Evolutionary conservation across 164 flowering plant species (phyloP).

Genomic region (Cinnamomum micranthum): DNA sequence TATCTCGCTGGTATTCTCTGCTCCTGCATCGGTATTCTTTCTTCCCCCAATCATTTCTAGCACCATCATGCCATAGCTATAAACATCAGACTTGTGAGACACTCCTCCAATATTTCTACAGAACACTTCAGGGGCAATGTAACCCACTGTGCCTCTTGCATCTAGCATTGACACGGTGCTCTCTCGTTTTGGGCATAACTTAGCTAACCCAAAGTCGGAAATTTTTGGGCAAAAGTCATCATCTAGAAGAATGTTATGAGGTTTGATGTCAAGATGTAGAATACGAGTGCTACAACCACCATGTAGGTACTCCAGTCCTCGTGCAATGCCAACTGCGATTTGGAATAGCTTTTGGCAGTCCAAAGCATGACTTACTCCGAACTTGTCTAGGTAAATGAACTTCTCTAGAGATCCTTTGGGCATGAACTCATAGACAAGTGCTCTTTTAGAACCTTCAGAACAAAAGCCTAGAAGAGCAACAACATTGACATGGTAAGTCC

Average conservation of each 20-base stretch:
- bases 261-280: slow-evolving; percentile 11
- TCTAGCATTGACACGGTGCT: slow-evolving; percentile 1
- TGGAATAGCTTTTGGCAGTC: background rate
- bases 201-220: slow-evolving; percentile 10
- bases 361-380: background rate
- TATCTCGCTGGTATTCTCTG: slow-evolving; percentile 3
- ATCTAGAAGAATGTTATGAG: slow-evolving; percentile 9
- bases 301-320: slow-evolving; percentile 8
- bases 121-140: slow-evolving; percentile 11
- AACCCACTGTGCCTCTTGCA: slow-evolving; percentile 8
- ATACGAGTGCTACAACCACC: slow-evolving; percentile 8
- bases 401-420: slow-evolving; percentile 13
- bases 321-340: background rate
- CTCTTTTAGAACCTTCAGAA: slow-evolving; percentile 4
- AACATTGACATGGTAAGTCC: slow-evolving; percentile 8
- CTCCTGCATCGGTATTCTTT: background rate
- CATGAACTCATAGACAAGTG: slow-evolving; percentile 15
- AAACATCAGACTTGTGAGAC: slow-evolving; percentile 8
- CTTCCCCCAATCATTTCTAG: slow-evolving; percentile 8
- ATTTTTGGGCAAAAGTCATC: slow-evolving; percentile 8
- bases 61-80: slow-evolving; percentile 12
- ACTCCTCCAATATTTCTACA: slow-evolving; percentile 4
- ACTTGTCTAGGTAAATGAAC: slow-evolving; percentile 1
- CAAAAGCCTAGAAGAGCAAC: slow-evolving; percentile 10
- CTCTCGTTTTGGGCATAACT: background rate